phyloP scores from a whole-genome alignment of 257 asterid species.

The Rehmannia glutinosa region DNA sequence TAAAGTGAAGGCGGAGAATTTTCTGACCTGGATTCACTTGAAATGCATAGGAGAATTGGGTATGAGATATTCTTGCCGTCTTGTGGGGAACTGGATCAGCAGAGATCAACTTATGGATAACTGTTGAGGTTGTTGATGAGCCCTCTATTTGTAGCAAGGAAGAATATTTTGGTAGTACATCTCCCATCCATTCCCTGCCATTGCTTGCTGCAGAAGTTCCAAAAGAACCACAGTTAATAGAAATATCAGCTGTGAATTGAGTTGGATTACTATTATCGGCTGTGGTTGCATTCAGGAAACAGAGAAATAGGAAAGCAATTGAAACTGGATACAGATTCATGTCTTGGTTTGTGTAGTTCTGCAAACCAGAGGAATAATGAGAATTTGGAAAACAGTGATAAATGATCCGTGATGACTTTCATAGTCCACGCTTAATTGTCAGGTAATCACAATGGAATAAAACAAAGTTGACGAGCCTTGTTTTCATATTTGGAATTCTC shows the following conservation, averaged over 20 bases:
- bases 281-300: neutral
- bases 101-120: no score
- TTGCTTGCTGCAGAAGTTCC: conserved; percentile 18
- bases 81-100: no score
- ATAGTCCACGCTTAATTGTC: no score
- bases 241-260: no score
- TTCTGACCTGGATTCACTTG: no score
- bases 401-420: no score
- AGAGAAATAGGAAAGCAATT: neutral
- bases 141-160: conserved; percentile 30
- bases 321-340: neutral
- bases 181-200: conserved; percentile 46
- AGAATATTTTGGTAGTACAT: conserved; percentile 8
- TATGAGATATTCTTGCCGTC: no score
- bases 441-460: neutral
- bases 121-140: conserved; percentile 29
- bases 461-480: neutral
- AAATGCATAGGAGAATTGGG: no score
- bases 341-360: neutral
- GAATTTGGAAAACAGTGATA: no score
- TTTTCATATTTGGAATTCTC: neutral
- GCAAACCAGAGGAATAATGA: neutral
- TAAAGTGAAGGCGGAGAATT: no score
- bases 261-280: neutral
- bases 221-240: conserved; percentile 32